Base-by-base conservation (phyloP, 148 eudicot species). In the Rhododendron griersonianum region DNA sequence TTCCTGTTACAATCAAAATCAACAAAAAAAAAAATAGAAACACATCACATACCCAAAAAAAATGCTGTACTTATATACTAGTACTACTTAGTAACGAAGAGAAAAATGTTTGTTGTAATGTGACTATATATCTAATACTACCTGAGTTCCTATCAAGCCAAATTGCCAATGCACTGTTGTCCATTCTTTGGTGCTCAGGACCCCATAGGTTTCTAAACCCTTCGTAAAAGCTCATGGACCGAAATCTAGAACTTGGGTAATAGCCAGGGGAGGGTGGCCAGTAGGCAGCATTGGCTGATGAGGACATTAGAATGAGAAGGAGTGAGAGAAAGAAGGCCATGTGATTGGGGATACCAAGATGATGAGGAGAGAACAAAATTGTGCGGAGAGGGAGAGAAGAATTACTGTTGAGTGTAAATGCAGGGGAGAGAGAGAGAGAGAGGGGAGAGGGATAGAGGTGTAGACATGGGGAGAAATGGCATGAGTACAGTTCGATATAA, bases 141-240 rank as follows among this genome's bases (percentile, higher is more conserved):
- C 99, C 99, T 84, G 99, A 92, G 81, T 84, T 90, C 0, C 82
- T 90, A 87, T 96, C 99, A 79, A 96, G 95, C 99, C 99, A 96
- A 7, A 96, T 86, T 4, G 93, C 84, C 3, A 96, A 63, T 78
- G 91, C 93, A 89, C 91, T 88, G 9, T 90, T 90, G 81, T 93
- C 89, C 10, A 92, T 57, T 33, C 84, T 91, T 61, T 93, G 98
- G 82, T 96, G 98, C 57, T 86, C 88, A 57, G 98, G 92, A 73
- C 99, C 99, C 99, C 99, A 96, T 3, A 96, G 92, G 48, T 91
- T 96, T 80, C 85, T 84, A 80, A 89, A 96, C 0, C 98, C 98
- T 50, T 94, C 80, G 71, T 90, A 85, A 86, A 95, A 96, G 74
- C 87, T 86, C 87, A 93, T 77, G 30, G 98, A 90, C 89, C 91